Conservation (phyloP, 306 rosid species). For the cucumber (Cucumis sativus) region Cucumber_9930_V3 NC_026660.2:2996001-2996500, state of each 20-base stretch:
- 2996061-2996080: no score
- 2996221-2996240: background rate
- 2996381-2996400: constrained; percentile 22
- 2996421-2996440: background rate
- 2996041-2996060: no score
- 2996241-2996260: constrained; percentile 25
- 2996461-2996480: background rate
- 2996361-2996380: constrained; percentile 33
- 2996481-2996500: background rate
- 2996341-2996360: constrained; percentile 47
- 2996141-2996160: no score
- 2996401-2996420: background rate
- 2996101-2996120: no score
- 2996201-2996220: background rate
- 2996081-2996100: no score
- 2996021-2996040: no score
- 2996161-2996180: background rate
- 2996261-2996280: constrained; percentile 33
- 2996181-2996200: background rate
- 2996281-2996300: constrained; percentile 38
- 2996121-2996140: no score
- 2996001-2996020: no score
- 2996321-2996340: constrained; percentile 25
- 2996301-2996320: constrained; percentile 30
- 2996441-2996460: background rate